Evolutionary conservation across 164 flowering plant genomes (phyloP), one percentile per base, ranked within the genome.

Genomic region (Taxillus chinensis): DNA sequence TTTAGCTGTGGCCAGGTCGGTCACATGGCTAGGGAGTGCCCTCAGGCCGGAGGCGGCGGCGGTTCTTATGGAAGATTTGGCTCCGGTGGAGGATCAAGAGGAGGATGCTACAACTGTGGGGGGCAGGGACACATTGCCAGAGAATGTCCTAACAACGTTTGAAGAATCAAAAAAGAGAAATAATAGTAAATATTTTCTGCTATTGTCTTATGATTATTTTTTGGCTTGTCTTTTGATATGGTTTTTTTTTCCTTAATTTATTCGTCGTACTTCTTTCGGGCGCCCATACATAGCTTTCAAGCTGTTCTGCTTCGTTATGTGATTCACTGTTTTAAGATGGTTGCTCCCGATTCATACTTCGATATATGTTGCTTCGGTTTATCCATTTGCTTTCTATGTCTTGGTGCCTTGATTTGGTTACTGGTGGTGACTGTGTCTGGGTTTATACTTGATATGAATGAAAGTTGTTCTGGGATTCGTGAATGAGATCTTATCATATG

Each of bases 21-120:
- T n/a, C 85, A 81, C 54, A 7, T 77, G 62, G 78, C 83, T 0
- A 77, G 77, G 64, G 77, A 79, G 7, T 79, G 83, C 45, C 38
- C 13, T n/a, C 65, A 59, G 17, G 56, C 59, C 14, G 68, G 69
- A 49, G 62, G 68, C 0, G 61, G 64, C 11, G 66, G 67, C 3
- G 65, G 70, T 39, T 71, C 73, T 17, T 43, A 6, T 43, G 68
- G 66, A 7, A 37, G 60, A 60, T 8, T 5, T 43, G 54, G 67
- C 17, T 48, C 61, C 39, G 62, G 68, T 10, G 68, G 62, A 11
- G 69, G 64, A 37, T 10, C 41, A 3, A 3, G 11, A 8, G 62
- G 71, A 5, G 73, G 46, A 2, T 77, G 80, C 48, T 77, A 41
- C 59, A 70, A 66, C 42, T 77, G 83, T 46, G 80, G 80, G 14